phyloP scores from a whole-genome alignment of 371 early-diverging fungal species.

The Mortierella sp. region DNA sequence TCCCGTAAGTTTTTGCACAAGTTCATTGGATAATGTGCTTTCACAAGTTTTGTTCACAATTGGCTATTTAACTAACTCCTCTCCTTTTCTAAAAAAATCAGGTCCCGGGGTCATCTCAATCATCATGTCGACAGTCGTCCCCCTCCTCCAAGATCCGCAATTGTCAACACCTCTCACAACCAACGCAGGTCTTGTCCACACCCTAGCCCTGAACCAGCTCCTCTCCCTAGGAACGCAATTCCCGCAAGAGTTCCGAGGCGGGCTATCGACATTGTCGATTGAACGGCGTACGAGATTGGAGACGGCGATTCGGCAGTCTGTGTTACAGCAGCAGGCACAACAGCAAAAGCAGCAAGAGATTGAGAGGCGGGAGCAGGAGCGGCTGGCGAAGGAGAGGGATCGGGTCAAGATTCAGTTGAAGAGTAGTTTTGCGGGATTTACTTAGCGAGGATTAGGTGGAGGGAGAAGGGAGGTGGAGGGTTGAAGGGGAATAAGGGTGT shows the following conservation, averaged over 20 bases:
- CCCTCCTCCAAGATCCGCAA: slow-evolving; percentile 26
- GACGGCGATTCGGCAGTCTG: slow-evolving; percentile 52
- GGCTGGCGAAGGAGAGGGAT: slow-evolving; percentile 42
- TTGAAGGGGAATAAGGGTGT: too few relatives aligned
- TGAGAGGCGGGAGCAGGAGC: slow-evolving; percentile 37
- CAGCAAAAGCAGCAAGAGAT: slow-evolving; percentile 37
- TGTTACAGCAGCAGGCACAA: slow-evolving; percentile 43
- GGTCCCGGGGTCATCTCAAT: slow-evolving; percentile 38
- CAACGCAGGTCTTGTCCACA: slow-evolving; percentile 25
- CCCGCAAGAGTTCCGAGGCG: slow-evolving; percentile 45
- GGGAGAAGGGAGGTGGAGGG: too few relatives aligned
- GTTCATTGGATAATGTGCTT: too few relatives aligned
- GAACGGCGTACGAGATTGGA: slow-evolving; percentile 48
- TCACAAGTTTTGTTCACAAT: too few relatives aligned
- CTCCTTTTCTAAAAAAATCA: not conserved
- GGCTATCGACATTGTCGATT: slow-evolving; percentile 31
- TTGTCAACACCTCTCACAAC: not conserved
- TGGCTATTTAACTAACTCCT: not conserved
- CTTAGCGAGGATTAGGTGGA: slow-evolving; percentile 5
- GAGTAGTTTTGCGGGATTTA: slow-evolving; percentile 55
- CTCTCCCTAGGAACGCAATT: slow-evolving; percentile 37
- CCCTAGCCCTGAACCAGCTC: slow-evolving; percentile 42
- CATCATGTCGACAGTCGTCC: slow-evolving; percentile 49
- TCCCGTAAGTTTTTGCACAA: slow-evolving; percentile 25
- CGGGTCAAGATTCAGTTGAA: slow-evolving; percentile 52